Evolutionary conservation across 2,329 filamentous ascomycete genomes (phyloP), one percentile per base, ranked within the genome.

Genomic region (Calonectria honghensis): DNA sequence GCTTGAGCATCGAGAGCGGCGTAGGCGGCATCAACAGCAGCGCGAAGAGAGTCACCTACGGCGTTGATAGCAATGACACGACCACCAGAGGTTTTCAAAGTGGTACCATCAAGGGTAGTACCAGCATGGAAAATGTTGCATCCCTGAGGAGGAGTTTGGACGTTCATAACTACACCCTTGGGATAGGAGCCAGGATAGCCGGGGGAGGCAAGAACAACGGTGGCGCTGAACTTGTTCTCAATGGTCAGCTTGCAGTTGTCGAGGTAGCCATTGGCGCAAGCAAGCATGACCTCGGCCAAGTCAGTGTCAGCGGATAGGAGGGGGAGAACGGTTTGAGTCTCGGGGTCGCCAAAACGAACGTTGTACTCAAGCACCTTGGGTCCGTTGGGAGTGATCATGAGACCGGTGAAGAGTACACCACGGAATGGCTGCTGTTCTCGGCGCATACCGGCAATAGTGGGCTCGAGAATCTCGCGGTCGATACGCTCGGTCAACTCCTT

Each of bases 21-120:
- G 84, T 99, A 99, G n/a, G 96, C 96, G 82, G 94, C 94, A 80
- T 93, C 91, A 1, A 98, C 95, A 0, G 97, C 97, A 68, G 94
- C 93, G 80, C 95, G 91, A 1, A 99, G 91, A 16, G 93, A 94
- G 48, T 88, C 86, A 1, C 90, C 89, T 0, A 93, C 94, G 1
- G 96, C 94, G 48, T 95, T 98, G n/a, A 95, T 93, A 20, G 96
- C 96, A 82, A 99, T 98, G 41, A 99, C 97, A 72, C 97, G 93
- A 1, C 97, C 97, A 61, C 97, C 97, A 0, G 94, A 91, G 0
- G 95, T 96, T 81, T 93, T 90, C 27, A 98, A 88, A 76, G 92
- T 88, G 24, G 86, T 88, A 45, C 92, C 87, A 13, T 90, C 87
- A 20, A 95, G 84, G 50, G 90, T 90, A 3, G 97, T 99, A 35